Evolutionary conservation across 139 green algal genomes (phyloP), one percentile per base, ranked within the genome.

Genomic region (Chlorella sp.): DNA sequence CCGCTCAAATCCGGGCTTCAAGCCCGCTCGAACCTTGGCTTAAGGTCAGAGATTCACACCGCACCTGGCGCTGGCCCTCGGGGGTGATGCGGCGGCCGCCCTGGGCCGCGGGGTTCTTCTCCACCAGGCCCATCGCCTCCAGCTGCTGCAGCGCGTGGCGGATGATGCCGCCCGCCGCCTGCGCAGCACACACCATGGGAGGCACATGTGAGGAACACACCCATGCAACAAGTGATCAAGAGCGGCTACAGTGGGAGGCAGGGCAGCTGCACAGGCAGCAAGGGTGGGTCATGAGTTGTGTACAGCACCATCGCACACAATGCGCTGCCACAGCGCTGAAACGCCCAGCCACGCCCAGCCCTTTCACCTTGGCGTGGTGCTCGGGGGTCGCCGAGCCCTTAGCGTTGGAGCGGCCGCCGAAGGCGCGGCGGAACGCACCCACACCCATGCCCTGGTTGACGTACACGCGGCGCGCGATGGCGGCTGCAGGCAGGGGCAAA

Each of bases 401-500:
- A 60, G 74, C 84, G 84, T 94, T 94, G 83, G 90, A 91, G 75
- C 92, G 92, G 81, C 93, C 94, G 84, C 97, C 96, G 87, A 97
- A 99, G 72, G 94, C 92, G 85, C 90, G 95, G 77, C 95, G 92
- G 87, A 99, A 94, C 62, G 89, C 92, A 48, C 97, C 97, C 41
- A 99, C 93, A 64, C 97, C 97, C 72, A 99, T 90, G 76, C 93
- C 94, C 76, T 95, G 91, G 78, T 92, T 87, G 38, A 98, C 91
- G 93, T 99, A 99, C 74, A 99, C 86, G 87, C 97, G 95, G 84
- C 97, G 93, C 56, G 94, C 94, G 32, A 99, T 91, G 68, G 97
- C 95, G 36, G 97, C 97, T 96, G 93, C 85, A 89, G 28, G 46
- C 1, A 34, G 6, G 34, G n/a, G n/a, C 51, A 60, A 41, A 36